These are phyloP conservation scores for Pogostemon cablin DNA, from an alignment of 257 asterid genomes.

Conservation along the genomic window DNA sequence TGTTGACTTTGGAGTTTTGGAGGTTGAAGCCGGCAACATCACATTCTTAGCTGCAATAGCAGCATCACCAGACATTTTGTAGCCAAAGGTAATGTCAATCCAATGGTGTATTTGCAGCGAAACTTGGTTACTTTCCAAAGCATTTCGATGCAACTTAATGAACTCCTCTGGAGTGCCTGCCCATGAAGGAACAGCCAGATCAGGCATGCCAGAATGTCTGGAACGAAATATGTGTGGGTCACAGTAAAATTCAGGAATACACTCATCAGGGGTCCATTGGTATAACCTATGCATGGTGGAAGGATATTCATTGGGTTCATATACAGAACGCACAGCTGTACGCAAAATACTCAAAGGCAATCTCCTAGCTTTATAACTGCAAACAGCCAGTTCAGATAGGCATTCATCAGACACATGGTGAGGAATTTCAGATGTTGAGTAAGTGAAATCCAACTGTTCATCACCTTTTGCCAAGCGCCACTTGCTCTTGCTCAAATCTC, in stretches of 20 bases:
- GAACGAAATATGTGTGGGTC: conserved; percentile 83
- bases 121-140: conserved; percentile 74
- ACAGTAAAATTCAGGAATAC: conserved; percentile 95
- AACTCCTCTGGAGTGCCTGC: conserved; percentile 84
- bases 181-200: conserved; percentile 93
- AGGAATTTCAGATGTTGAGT: conserved; percentile 91
- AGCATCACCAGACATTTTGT: conserved; percentile 92
- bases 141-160: conserved; percentile 81
- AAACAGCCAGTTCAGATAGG: conserved; percentile 97
- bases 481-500: conserved; percentile 94
- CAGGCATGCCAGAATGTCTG: conserved; percentile 88
- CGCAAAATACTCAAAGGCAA: conserved; percentile 82
- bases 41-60: conserved; percentile 91
- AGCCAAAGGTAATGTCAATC: conserved; percentile 97
- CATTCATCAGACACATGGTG: conserved; percentile 98
- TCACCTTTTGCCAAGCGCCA: conserved; percentile 99
- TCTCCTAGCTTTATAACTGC: conserved; percentile 98
- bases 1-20: conserved; percentile 57
- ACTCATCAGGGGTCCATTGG: conserved; percentile 99
- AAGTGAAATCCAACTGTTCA: conserved; percentile 97
- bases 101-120: conserved; percentile 80
- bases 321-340: conserved; percentile 92
- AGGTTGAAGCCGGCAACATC: conserved; percentile 74
- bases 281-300: conserved; percentile 94
- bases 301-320: conserved; percentile 99